A percentile compares a stretch with the other conserved stretches of the same genome.
These are phyloP conservation scores for Hordeum vulgare DNA, from an alignment of 176 grass and related monocot genomes.

Conservation along the genomic window DNA sequence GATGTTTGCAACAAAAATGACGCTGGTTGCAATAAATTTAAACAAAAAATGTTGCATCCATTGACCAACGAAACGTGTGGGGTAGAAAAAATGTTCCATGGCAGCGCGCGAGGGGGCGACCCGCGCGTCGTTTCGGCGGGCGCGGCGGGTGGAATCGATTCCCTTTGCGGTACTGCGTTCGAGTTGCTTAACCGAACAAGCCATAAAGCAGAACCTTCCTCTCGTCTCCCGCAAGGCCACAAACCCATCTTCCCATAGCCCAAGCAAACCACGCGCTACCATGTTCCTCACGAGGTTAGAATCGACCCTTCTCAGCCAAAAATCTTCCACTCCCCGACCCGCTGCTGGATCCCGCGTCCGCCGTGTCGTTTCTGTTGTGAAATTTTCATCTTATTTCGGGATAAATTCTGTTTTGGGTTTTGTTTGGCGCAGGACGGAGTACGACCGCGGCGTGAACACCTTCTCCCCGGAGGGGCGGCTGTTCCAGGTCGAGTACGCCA, in stretches of 20 bases:
- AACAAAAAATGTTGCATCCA: too few species aligned
- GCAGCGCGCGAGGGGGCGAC: too few species aligned
- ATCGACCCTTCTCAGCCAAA: not conserved
- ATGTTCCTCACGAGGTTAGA: conserved; percentile 91
- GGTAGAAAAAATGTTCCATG: too few species aligned
- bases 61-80: too few species aligned
- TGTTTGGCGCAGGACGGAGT: conserved; percentile 58
- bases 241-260: conserved; percentile 1
- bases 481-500: conserved; percentile 97
- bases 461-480: conserved; percentile 92
- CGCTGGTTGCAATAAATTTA: too few species aligned
- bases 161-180: too few species aligned
- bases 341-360: not conserved
- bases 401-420: not conserved
- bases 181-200: too few species aligned
- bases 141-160: too few species aligned
- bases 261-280: not conserved
- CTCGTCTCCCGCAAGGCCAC: not conserved
- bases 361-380: not conserved
- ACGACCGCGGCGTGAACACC: conserved; percentile 85
- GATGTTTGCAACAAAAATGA: too few species aligned
- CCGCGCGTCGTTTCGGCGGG: too few species aligned
- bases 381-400: not conserved
- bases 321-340: not conserved
- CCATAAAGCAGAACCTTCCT: not conserved